These are phyloP conservation scores for Debaryomyces psychrophilus DNA, from an alignment of 1,139 yeast genomes.

Conservation along the genomic window DNA sequence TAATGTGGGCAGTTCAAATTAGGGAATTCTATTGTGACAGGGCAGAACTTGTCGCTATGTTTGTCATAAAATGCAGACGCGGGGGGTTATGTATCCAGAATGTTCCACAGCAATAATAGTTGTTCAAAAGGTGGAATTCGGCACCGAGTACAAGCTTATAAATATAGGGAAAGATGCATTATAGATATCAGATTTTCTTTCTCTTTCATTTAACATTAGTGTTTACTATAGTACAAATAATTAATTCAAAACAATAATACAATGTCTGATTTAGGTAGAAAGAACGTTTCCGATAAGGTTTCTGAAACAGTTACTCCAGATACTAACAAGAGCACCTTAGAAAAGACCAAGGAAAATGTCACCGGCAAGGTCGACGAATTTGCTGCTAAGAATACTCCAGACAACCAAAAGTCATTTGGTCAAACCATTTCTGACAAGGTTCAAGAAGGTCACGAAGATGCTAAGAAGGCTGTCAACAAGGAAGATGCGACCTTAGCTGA, in stretches of 20 bases:
- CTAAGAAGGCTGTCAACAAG: slow-evolving; percentile 35
- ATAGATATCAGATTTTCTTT: neutral
- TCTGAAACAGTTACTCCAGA: slow-evolving; percentile 74
- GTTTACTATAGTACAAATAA: neutral
- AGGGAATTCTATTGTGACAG: slow-evolving; percentile 1
- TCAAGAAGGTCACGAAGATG: slow-evolving; percentile 55
- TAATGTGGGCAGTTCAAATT: neutral
- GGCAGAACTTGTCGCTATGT: neutral
- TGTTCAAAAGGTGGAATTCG: neutral
- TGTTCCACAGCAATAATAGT: slow-evolving; percentile 4
- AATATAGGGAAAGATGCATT: neutral
- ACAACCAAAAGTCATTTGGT: slow-evolving; percentile 63
- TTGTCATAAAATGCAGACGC: neutral
- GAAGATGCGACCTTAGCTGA: slow-evolving; percentile 48
- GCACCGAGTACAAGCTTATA: neutral
- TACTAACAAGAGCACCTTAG: slow-evolving; percentile 62
- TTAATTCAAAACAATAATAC: slow-evolving; percentile 6
- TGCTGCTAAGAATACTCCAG: slow-evolving; percentile 63
- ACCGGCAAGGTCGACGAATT: slow-evolving; percentile 68
- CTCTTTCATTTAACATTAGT: neutral
- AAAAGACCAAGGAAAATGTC: slow-evolving; percentile 71
- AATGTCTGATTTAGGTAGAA: slow-evolving; percentile 83
- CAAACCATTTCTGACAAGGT: slow-evolving; percentile 67
- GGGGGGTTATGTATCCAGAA: neutral
- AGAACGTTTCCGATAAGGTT: slow-evolving; percentile 68